phyloP scores from a whole-genome alignment of 2,329 filamentous ascomycete genomes.

The Scolecobasidium constrictum region DNA sequence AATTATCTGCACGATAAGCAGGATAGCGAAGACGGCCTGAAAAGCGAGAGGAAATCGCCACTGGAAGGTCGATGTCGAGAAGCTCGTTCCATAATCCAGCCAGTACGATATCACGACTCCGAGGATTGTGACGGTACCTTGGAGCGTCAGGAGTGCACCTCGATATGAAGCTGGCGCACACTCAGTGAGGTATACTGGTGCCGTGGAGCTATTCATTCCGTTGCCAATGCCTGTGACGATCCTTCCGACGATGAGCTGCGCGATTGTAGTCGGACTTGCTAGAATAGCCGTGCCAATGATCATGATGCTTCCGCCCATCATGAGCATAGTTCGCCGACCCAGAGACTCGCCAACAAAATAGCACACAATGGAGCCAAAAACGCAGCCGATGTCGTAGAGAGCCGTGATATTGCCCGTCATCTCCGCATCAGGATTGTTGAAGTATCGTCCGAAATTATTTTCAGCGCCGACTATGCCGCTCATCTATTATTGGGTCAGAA shows the following conservation, averaged over 20 bases:
- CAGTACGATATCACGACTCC: neutral
- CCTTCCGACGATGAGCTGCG: slow-evolving; percentile 36
- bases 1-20: neutral
- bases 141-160: neutral
- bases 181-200: neutral
- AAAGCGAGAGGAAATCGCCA: slow-evolving; percentile 9
- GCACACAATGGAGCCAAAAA: slow-evolving; percentile 26
- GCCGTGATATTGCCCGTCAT: neutral
- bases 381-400: slow-evolving; percentile 19
- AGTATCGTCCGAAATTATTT: neutral
- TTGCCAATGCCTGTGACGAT: slow-evolving; percentile 37
- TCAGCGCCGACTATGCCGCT: slow-evolving; percentile 1
- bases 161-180: neutral
- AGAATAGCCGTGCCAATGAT: slow-evolving; percentile 47
- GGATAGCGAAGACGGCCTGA: neutral
- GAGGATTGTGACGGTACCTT: neutral
- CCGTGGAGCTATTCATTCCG: neutral
- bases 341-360: slow-evolving; percentile 23
- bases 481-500: neutral
- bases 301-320: neutral
- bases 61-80: too few species aligned
- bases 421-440: neutral
- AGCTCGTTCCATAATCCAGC: slow-evolving; percentile 2
- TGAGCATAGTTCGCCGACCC: neutral
- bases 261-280: slow-evolving; percentile 33